Evolutionary conservation across 768 basidiomycete genomes (phyloP), one percentile per base, ranked within the genome.

Genomic region (Tylopilus cervinicoccineus): DNA sequence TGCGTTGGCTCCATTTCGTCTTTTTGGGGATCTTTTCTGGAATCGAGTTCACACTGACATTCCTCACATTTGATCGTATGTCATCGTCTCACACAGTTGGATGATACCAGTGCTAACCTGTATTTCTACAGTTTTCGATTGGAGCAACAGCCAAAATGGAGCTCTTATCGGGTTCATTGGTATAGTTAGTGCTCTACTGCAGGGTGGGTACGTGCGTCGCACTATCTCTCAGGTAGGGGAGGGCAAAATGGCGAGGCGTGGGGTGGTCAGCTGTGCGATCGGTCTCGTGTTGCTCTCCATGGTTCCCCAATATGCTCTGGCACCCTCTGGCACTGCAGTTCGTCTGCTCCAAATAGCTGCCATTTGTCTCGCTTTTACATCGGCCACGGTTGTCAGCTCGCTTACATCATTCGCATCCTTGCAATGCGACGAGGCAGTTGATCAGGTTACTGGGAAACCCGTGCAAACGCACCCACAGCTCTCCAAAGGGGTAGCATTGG

Each of bases 21-120:
- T 99, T 97, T 73, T 72, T 98, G 51, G 79, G 85, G 44, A 64
- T 95, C 42, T 98, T 99, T 68, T 94, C 94, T 2, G 95, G 94
- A 12, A 81, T 96, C 42, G 95, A 99, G 64, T 97, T 97, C 68
- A 99, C 95, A 0, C 74, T 99, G 19, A 95, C 93, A 0, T 98
- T 98, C 76, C 73, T 97, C 39, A 96, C 88, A 2, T 93, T 91
- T 59, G 89, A 92, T 64, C 68, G 91, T 87, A 70, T 66, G 84
- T 76, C 40, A 22, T 54, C 16, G 10, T 52, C 48, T 11, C 50
- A 6, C 45, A 14, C 42, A 22, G n/a, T n/a, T n/a, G n/a, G n/a
- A 34, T 38, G 26, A 26, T 12, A 16, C 29, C 8, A 3, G 26
- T 23, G 9, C n/a, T 54, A 8, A 54, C 24, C 37, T 31, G 1